phyloP scores from a whole-genome alignment of 352 stramenopile species.

The Phytopythium chamaehyphon region DNA sequence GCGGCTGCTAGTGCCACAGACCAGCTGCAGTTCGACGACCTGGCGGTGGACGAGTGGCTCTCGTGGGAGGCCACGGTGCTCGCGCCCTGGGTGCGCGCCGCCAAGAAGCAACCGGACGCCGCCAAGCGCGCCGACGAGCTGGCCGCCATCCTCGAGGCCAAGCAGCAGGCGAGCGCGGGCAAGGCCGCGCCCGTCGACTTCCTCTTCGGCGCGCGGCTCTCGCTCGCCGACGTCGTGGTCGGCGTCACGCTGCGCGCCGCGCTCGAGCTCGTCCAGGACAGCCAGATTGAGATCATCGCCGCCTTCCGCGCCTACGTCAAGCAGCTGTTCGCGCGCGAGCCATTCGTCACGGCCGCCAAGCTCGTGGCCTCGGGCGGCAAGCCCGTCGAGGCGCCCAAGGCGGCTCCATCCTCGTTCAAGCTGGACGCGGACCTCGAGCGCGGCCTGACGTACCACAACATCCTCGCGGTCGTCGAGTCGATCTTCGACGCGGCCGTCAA shows the following conservation, averaged over 20 bases:
- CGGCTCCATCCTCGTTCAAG: conserved; percentile 29
- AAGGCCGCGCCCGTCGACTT: conserved; percentile 44
- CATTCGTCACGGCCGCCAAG: conserved; percentile 44
- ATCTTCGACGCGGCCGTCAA: conserved; percentile 75
- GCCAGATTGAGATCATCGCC: conserved; percentile 39
- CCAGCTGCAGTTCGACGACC: conserved; percentile 59
- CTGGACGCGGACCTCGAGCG: conserved; percentile 41
- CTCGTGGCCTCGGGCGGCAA: conserved; percentile 43
- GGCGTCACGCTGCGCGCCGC: conserved; percentile 63
- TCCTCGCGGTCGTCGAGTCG: conserved; percentile 68
- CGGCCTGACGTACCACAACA: conserved; percentile 71
- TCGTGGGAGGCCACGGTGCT: conserved; percentile 77
- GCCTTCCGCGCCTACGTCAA: conserved; percentile 67
- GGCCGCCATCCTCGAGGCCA: conserved; percentile 44
- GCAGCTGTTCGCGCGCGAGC: conserved; percentile 47
- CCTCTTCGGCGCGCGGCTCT: conserved; percentile 57
- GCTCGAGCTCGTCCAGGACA: conserved; percentile 48
- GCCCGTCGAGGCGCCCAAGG: conserved; percentile 7
- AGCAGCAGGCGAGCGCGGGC: conserved; percentile 53
- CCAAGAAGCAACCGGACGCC: conserved; percentile 36
- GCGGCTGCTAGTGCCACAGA: conserved; percentile 29
- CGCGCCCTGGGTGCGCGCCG: conserved; percentile 47
- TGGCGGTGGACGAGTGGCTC: conserved; percentile 80
- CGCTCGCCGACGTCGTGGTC: conserved; percentile 69
- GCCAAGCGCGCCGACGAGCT: conserved; percentile 26